phyloP scores from a whole-genome alignment of 345 rosid genomes.

The Hibiscus mutabilis region DNA sequence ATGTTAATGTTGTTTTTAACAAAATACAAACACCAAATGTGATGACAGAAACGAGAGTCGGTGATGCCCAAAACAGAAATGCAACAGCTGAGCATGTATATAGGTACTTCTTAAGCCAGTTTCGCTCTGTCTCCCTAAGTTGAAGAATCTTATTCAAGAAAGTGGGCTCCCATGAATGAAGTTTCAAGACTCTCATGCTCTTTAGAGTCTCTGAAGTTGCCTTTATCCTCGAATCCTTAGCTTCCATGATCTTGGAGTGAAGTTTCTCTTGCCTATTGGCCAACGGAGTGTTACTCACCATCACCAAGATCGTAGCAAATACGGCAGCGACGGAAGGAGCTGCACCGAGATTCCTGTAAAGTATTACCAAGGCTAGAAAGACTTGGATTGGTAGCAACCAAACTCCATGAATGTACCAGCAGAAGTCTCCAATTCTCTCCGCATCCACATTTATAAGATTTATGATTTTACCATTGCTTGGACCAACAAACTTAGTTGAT shows the following conservation, averaged over 20 bases:
- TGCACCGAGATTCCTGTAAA: slow-evolving; percentile 50
- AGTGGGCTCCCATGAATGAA: slow-evolving; percentile 43
- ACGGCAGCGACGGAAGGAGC: slow-evolving; percentile 42
- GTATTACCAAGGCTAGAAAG: slow-evolving; percentile 41
- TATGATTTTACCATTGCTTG: slow-evolving; percentile 41
- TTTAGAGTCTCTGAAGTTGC: slow-evolving; percentile 58
- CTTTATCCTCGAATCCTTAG: slow-evolving; percentile 31
- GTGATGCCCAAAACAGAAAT: slow-evolving; percentile 60
- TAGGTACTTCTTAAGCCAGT: slow-evolving; percentile 41
- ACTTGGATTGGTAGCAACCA: slow-evolving; percentile 72
- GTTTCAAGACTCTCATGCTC: slow-evolving; percentile 48
- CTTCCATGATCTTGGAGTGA: slow-evolving; percentile 56
- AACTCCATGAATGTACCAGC: slow-evolving; percentile 48
- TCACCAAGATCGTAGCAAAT: slow-evolving; percentile 38
- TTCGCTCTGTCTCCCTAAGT: slow-evolving; percentile 47
- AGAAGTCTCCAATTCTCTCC: slow-evolving; percentile 62
- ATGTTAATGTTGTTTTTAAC: slow-evolving; percentile 30
- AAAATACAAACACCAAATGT: slow-evolving; percentile 52
- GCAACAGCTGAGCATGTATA: slow-evolving; percentile 49
- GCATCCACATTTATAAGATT: slow-evolving; percentile 62
- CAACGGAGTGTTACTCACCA: slow-evolving; percentile 65
- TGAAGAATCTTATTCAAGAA: slow-evolving; percentile 40
- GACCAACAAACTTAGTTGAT: slow-evolving; percentile 34
- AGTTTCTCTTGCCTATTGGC: slow-evolving; percentile 46
- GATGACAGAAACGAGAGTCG: slow-evolving; percentile 46